Evolutionary conservation across 805 yeast genomes (phyloP).

Genomic region (Trichomonascus vanleenenianus): DNA sequence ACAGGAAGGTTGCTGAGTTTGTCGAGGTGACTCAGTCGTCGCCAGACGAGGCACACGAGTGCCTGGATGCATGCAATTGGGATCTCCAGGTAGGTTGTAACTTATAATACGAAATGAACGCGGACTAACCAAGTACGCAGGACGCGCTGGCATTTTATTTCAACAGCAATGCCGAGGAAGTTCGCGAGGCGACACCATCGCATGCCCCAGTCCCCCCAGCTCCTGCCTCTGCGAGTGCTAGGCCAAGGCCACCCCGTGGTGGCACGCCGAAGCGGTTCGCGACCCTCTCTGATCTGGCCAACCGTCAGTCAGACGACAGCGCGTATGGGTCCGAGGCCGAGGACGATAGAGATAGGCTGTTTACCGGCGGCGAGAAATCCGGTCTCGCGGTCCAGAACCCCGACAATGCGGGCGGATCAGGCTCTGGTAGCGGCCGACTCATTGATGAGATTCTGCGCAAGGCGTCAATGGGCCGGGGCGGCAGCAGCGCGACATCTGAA

Average conservation of each 20-base stretch:
- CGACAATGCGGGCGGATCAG: slow-evolving; percentile 21
- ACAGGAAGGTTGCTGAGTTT: slow-evolving; percentile 25
- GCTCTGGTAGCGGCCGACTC: slow-evolving; percentile 14
- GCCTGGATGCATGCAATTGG: slow-evolving; percentile 29
- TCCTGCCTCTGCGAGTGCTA: neutral
- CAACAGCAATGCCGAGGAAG: slow-evolving; percentile 3
- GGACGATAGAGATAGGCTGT: slow-evolving; percentile 33
- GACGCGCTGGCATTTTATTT: slow-evolving; percentile 4
- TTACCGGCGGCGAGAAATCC: slow-evolving; percentile 64
- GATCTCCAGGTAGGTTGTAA: slow-evolving; percentile 24
- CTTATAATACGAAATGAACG: neutral
- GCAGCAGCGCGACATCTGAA: slow-evolving; percentile 7
- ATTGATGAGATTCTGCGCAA: slow-evolving; percentile 30
- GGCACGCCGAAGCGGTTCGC: slow-evolving; percentile 19
- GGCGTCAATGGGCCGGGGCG: slow-evolving; percentile 20
- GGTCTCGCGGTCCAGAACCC: slow-evolving; percentile 75
- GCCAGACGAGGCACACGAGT: slow-evolving; percentile 33
- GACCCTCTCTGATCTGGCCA: slow-evolving; percentile 25
- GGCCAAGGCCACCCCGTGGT: slow-evolving; percentile 4
- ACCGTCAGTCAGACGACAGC: slow-evolving; percentile 23
- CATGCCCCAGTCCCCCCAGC: neutral
- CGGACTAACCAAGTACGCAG: neutral
- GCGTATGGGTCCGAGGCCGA: slow-evolving; percentile 29
- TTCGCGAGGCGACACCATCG: slow-evolving; percentile 2
- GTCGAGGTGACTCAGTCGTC: slow-evolving; percentile 32